Conservation (phyloP, 768 basidiomycete genomes). For the Trametes punicea region DNA sequence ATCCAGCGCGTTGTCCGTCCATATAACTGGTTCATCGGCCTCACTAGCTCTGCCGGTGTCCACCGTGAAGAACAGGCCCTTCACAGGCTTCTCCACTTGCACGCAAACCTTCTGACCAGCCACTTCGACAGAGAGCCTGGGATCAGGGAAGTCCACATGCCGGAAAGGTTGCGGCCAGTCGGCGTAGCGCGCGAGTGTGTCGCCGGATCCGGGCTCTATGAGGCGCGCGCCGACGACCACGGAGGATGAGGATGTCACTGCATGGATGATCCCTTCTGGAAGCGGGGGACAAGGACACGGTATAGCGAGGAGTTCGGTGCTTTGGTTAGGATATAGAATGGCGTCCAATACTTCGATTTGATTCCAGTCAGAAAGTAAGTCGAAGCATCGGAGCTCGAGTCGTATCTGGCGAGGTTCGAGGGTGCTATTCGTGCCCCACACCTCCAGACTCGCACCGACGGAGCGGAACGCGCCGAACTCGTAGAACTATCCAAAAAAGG, state of each 20-base stretch:
- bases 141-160: conserved; percentile 31
- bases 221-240: conserved; percentile 72
- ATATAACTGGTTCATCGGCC: conserved; percentile 38
- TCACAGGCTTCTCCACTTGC: conserved; percentile 65
- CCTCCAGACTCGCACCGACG: conserved; percentile 63
- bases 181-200: conserved; percentile 63
- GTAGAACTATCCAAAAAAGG: conserved; percentile 30
- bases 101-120: conserved; percentile 52
- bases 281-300: conserved; percentile 24
- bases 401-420: conserved; percentile 51
- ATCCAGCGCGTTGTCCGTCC: conserved; percentile 89
- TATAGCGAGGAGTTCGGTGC: conserved; percentile 38
- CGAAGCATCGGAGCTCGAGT: conserved; percentile 60
- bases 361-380: conserved; percentile 44
- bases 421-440: conserved; percentile 86
- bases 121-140: conserved; percentile 20
- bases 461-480: conserved; percentile 54
- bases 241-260: conserved; percentile 26
- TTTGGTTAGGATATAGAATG: conserved; percentile 36
- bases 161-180: conserved; percentile 54
- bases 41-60: conserved; percentile 40
- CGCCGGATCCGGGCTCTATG: conserved; percentile 44
- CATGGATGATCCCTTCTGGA: background rate
- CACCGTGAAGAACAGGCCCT: conserved; percentile 76
- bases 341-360: conserved; percentile 21